Base-by-base conservation (phyloP, 805 yeast species). In the Saccharomycopsis amapae region DNA sequence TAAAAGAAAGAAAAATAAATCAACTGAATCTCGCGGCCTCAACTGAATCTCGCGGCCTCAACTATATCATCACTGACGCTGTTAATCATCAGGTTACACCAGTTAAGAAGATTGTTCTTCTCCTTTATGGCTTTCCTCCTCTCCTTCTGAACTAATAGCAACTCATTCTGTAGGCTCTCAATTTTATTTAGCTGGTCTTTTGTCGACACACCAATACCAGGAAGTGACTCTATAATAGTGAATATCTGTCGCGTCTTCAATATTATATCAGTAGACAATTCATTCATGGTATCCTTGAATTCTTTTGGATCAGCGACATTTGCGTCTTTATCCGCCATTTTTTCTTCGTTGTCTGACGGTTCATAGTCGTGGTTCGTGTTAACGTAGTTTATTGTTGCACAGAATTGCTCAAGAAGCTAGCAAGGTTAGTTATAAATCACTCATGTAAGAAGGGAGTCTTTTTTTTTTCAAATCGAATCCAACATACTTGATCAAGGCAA, bases 201-300 rank as follows among this genome's bases (percentile, higher is more conserved):
- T 20, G 85, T 83, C 1, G 89, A 77, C 1, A 83, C 89, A 6
- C 94, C 96, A 2, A 87, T 85, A 10, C 97, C 97, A 0, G 98
- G 98, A 36, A 90, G 67, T 2, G 95, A 78, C 58, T 85, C 94
- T 33, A 90, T 88, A 23, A 90, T 74, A 56, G 85, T 79, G 33
- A 85, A 75, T 13, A 90, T 84, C 61, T 93, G 97, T 55, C 94
- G 75, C 4, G 94, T 77, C 58, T 89, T 89, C 48, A 87, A 64
- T 22, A 89, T 85, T 6, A 90, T 74, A 59, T 90, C 98, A 0
- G 85, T 77, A 2, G 95, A 76, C 6, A 93, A 69, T 58, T 93
- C 97, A 54, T 76, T 78, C 39, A 79, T 71, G 23, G 80, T 83
- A n/a, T 52, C 55, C n/a, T 55, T 44, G 45, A 63, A 65, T 36